Percentiles rank a stretch among this genome's conserved stretches.
Conservation (phyloP, 2,329 filamentous ascomycete genomes). For the Neofusicoccum umdonicola region DNA sequence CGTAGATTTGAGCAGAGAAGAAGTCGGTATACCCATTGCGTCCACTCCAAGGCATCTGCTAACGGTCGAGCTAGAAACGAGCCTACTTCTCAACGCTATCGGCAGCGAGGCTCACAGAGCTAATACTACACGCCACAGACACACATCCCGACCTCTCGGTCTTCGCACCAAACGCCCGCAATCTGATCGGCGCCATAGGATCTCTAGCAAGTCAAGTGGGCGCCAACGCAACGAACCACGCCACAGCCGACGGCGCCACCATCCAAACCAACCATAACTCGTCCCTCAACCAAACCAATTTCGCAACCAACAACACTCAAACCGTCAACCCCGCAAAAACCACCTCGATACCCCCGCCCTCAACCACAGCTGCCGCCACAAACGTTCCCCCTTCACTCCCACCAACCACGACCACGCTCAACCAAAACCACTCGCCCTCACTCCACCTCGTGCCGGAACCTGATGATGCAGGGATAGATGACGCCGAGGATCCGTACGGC, state of each 20-base stretch:
- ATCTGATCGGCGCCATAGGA: conserved; percentile 22
- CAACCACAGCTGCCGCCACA: conserved; percentile 10
- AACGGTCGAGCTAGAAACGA: conserved; percentile 51
- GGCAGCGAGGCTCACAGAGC: conserved; percentile 60
- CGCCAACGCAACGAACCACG: conserved; percentile 18
- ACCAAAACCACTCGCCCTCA: background rate
- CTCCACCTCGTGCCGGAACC: background rate
- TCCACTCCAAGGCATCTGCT: conserved; percentile 21
- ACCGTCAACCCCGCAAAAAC: conserved; percentile 20
- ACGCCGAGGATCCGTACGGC: conserved; percentile 13
- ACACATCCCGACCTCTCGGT: conserved; percentile 65
- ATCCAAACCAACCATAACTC: background rate
- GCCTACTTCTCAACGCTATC: conserved; percentile 62
- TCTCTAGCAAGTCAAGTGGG: background rate
- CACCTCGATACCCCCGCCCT: conserved; percentile 17
- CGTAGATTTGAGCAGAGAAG: conserved; percentile 39
- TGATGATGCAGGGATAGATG: background rate
- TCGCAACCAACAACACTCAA: background rate
- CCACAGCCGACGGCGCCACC: conserved; percentile 20
- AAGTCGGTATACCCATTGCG: conserved; percentile 34
- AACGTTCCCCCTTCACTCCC: background rate
- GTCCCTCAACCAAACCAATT: conserved; percentile 6
- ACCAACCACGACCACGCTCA: background rate
- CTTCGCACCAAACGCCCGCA: conserved; percentile 48
- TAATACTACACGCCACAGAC: conserved; percentile 62